Conservation (phyloP, 148 eudicot species). For the Silene uniflora region DNA sequence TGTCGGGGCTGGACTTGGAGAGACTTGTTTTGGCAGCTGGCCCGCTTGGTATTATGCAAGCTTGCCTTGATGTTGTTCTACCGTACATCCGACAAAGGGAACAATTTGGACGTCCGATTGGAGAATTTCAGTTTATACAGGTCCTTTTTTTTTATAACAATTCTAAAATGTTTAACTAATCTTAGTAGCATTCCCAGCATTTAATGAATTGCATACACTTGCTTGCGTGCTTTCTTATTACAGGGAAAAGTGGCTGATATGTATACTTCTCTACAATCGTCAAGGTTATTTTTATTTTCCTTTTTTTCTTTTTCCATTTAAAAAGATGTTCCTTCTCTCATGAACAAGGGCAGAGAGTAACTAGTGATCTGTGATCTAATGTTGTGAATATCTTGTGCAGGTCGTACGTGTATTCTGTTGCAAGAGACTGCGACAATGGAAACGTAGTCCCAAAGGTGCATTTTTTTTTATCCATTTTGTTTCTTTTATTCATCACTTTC, state of each 20-base stretch:
- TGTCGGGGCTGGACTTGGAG: constrained; percentile 98
- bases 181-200: background rate
- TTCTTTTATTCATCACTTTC: too few species aligned
- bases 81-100: constrained; percentile 88
- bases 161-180: background rate
- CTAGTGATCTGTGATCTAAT: background rate
- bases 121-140: constrained; percentile 96
- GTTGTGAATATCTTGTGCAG: constrained; percentile 35
- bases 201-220: background rate
- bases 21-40: constrained; percentile 89
- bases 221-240: constrained; percentile 21
- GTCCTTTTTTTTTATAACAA: constrained; percentile 26
- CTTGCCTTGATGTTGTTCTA: constrained; percentile 90
- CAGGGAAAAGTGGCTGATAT: constrained; percentile 99
- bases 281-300: constrained; percentile 44
- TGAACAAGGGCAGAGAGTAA: background rate
- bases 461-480: background rate
- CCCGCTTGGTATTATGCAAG: constrained; percentile 96
- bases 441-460: constrained; percentile 68
- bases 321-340: background rate
- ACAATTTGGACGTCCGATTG: constrained; percentile 97
- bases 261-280: constrained; percentile 91
- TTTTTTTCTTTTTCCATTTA: background rate
- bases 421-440: constrained; percentile 89
- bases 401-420: constrained; percentile 91